Evolutionary conservation across 2,329 filamentous ascomycete species (phyloP), one percentile per base, ranked within the genome.

Genomic region (Verticillium klebahnii): DNA sequence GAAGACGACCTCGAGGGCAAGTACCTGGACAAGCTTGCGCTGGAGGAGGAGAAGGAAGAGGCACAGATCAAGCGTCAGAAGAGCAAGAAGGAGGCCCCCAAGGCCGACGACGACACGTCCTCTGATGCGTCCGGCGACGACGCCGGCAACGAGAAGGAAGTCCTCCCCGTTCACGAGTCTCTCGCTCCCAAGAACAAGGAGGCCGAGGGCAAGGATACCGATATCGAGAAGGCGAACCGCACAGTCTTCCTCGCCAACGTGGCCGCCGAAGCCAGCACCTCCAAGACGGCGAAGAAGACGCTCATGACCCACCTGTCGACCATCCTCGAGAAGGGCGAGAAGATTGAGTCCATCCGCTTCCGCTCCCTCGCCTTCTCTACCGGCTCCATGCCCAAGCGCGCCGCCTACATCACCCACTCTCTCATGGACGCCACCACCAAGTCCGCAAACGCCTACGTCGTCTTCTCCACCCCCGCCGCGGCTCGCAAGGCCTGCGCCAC

Each of bases 181-280:
- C 78, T 85, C 45, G 74, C 73, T 66, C 80, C 77, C 60, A 75
- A 77, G 73, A 83, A 78, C 76, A 87, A 82, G 74, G 78, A 67
- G 63, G 77, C 63, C 67, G 57, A 74, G 59, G 76, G 78, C 25
- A 69, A 80, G 29, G 91, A 96, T 66, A 74, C 60, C 25, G 91
- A 96, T 66, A 69, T 96, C 2, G 91, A 96, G 62, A 97, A 96
- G 78, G 91, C 94, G 9, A 85, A 86, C 62, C 90, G 95, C 61
- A 99, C 95, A 7, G 87, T 98, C 52, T 99, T 98, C 77, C 80
- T 99, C 14, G 90, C 91, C 70, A 99, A 99, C 71, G 92, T 99
- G 56, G 93, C 93, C 15, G 89, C 85, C 25, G 82, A 89, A 59
- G 92, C 92, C 52, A 92, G 98, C 70, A 90, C 87, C 57, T 93